phyloP scores from a whole-genome alignment of 2,329 filamentous ascomycete species.

The Dothistroma pini region DNA sequence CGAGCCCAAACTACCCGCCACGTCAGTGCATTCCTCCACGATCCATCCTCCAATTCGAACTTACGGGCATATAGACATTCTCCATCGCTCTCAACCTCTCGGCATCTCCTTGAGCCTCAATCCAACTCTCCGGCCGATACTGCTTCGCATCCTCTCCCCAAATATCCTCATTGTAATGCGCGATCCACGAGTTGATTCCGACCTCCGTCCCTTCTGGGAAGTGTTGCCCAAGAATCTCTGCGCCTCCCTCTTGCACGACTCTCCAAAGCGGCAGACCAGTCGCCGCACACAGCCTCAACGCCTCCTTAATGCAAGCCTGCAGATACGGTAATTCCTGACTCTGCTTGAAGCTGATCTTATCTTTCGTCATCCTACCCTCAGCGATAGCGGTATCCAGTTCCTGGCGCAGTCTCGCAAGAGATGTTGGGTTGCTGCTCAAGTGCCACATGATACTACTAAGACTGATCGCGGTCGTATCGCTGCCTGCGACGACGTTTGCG shows the following conservation, averaged over 20 bases:
- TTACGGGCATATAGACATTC: conserved; percentile 15
- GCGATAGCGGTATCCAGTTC: conserved; percentile 5
- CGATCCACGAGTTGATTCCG: conserved; percentile 24
- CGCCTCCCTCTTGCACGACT: conserved; percentile 18
- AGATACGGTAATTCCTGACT: conserved; percentile 40
- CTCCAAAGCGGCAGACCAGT: conserved; percentile 19
- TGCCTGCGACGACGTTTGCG: conserved; percentile 27
- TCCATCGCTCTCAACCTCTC: conserved; percentile 36
- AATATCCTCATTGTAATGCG: conserved; percentile 22
- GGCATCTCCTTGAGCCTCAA: conserved; percentile 21
- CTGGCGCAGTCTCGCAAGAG: conserved; percentile 25
- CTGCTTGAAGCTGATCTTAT: conserved; percentile 33
- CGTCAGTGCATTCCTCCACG: neutral
- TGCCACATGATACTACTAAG: conserved; percentile 35
- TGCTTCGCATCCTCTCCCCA: conserved; percentile 20
- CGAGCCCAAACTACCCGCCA: conserved; percentile 32
- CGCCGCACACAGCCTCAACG: conserved; percentile 24
- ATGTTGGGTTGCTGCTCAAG: conserved; percentile 28
- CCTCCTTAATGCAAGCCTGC: conserved; percentile 35
- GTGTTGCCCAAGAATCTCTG: conserved; percentile 30
- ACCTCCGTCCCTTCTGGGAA: conserved; percentile 46
- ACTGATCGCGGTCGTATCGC: conserved; percentile 37
- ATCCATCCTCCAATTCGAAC: neutral
- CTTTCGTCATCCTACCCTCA: conserved; percentile 15
- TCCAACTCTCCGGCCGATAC: conserved; percentile 26